These are phyloP conservation scores for Fomitopsis betulina DNA, from an alignment of 1,284 basidiomycete genomes.

Conservation along the genomic window DNA sequence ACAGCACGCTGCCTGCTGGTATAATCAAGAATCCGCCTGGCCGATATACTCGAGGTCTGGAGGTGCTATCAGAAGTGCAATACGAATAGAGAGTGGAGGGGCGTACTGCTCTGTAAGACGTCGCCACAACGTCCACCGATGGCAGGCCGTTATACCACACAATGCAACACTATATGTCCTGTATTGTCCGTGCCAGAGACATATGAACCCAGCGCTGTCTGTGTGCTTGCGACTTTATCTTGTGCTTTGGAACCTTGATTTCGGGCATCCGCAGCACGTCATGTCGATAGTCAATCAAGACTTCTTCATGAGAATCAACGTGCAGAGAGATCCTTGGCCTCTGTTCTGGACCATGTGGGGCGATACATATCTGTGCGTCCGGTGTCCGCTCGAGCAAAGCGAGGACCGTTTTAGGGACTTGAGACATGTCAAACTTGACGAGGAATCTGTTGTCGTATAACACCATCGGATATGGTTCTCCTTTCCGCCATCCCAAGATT, in stretches of 20 bases:
- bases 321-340: not conserved
- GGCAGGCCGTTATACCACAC: no score
- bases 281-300: constrained; percentile 13
- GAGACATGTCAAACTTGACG: not conserved
- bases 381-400: not conserved
- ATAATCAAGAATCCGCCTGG: no score
- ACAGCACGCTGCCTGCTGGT: no score
- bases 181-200: constrained; percentile 42
- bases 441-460: constrained; percentile 6
- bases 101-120: no score
- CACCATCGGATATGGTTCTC: constrained; percentile 3
- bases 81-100: no score
- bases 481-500: constrained; percentile 18
- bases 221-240: constrained; percentile 4
- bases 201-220: constrained; percentile 39
- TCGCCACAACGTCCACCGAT: not conserved
- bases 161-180: constrained; percentile 29
- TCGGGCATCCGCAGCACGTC: not conserved
- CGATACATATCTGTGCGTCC: not conserved
- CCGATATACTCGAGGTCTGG: no score
- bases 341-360: not conserved
- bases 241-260: not conserved
- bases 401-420: not conserved
- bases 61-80: no score
- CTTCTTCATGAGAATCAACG: constrained; percentile 3